Percentiles rank a stretch among this genome's conserved stretches.
Evolutionary conservation across 768 basidiomycete species (phyloP).

Genomic region (Pleurotus eryngii): DNA sequence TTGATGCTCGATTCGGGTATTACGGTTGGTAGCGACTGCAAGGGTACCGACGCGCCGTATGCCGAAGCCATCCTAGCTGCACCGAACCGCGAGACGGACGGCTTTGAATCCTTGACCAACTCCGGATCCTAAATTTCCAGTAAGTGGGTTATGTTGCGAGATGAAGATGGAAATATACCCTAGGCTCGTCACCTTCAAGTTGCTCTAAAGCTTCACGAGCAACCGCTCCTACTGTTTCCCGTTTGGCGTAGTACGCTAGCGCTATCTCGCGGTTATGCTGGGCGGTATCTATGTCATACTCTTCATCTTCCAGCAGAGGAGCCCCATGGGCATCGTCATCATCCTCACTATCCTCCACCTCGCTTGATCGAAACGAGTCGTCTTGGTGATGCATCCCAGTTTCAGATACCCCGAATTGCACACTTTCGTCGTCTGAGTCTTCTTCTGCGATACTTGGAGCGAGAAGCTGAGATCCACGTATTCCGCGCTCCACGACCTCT

Average conservation of each 20-base stretch:
- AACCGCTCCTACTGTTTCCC: constrained; percentile 51
- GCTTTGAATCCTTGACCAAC: constrained; percentile 39
- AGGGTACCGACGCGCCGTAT: constrained; percentile 35
- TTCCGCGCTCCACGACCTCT: constrained; percentile 62
- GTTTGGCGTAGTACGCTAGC: constrained; percentile 65
- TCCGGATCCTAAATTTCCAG: constrained; percentile 36
- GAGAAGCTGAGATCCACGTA: constrained; percentile 15
- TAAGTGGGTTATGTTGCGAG: constrained; percentile 1
- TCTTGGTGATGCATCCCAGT: constrained; percentile 28
- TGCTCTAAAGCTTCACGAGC: constrained; percentile 49
- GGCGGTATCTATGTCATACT: constrained; percentile 57
- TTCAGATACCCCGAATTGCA: constrained; percentile 26
- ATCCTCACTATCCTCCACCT: constrained; percentile 13
- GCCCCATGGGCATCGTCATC: constrained; percentile 32
- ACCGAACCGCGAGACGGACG: constrained; percentile 63
- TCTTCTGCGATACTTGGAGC: constrained; percentile 17
- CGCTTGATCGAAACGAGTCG: constrained; percentile 10
- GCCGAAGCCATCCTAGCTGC: constrained; percentile 49
- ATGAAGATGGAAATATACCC: constrained; percentile 4
- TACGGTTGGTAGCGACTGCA: constrained; percentile 40
- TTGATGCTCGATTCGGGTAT: constrained; percentile 43
- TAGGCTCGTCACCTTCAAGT: constrained; percentile 4
- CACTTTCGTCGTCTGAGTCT: constrained; percentile 75
- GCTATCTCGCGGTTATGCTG: constrained; percentile 75
- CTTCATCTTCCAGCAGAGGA: constrained; percentile 34